Base-by-base conservation (phyloP, 306 rosid genomes). In the Canavalia gladiata region DNA sequence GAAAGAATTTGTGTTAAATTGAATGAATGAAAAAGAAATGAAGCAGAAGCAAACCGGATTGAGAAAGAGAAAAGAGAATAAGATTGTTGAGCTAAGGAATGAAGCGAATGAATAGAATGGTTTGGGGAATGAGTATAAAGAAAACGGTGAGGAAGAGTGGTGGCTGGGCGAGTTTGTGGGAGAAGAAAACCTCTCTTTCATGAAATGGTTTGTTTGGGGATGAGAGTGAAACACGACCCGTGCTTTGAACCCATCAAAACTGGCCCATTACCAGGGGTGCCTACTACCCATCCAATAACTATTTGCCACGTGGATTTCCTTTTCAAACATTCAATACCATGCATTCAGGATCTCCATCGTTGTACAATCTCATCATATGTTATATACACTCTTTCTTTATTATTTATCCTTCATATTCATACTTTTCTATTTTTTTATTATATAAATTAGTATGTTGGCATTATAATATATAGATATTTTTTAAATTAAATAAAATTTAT, bases 161-260 rank as follows among this genome's bases (percentile, higher is more conserved):
- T 65, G 84, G 87, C 66, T 79, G 76, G 29, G 78, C 82, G 77
- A 79, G 37, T 4, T 72, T 76, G 13, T 33, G 42, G 83, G 82
- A 83, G 73, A 82, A 34, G 71, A 10, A 34, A 42, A 29, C 39
- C 29, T 18, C 51, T 57, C 28, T 18, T 18, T 18, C 25, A 18
- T 0, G 25, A 18, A 18, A 18, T 18, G 33, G 4, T 13, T 10
- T 35, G 68, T 13, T 5, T 5, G 3, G 62, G 7, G 54, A 9
- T 47, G 72, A 69, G 33, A 78, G 43, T 50, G 28, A 50, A 64
- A 8, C 43, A 30, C 75, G 74, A 28, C 7, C 39, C 6, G 37
- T 41, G 47, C 12, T 7, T 77, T 66, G 8, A 66, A 52, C 82
- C 37, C 52, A 77, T 43, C 60, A 13, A 31, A 33, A 49, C 11